Percentiles rank a stretch among this genome's conserved stretches.
phyloP scores from a whole-genome alignment of 2,329 filamentous ascomycete species.

The Fusarium marasasianum region DNA sequence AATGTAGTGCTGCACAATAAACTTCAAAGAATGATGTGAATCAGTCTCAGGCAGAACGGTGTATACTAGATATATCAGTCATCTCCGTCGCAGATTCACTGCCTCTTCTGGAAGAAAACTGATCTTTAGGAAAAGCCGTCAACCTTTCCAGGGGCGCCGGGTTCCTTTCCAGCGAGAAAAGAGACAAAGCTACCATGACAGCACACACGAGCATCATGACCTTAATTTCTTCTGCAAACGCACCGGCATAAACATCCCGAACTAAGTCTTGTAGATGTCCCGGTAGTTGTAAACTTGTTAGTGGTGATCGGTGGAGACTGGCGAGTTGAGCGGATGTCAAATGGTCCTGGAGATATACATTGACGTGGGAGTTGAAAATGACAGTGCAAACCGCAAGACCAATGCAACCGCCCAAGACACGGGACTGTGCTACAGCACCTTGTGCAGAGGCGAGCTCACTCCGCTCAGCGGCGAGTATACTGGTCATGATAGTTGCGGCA shows the following conservation, averaged over 20 bases:
- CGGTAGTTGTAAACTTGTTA: slow-evolving; percentile 50
- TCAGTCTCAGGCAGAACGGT: slow-evolving; percentile 25
- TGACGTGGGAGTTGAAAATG: slow-evolving; percentile 61
- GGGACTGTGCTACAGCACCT: slow-evolving; percentile 67
- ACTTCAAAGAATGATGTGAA: neutral
- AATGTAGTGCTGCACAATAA: neutral
- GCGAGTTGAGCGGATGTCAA: slow-evolving; percentile 52
- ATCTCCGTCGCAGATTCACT: slow-evolving; percentile 53
- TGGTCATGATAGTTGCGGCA: slow-evolving; percentile 66
- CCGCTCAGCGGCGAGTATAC: slow-evolving; percentile 58
- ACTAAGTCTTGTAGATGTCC: slow-evolving; percentile 47
- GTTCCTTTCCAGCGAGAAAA: slow-evolving; percentile 55
- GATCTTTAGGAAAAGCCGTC: slow-evolving; percentile 42
- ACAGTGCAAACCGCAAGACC: slow-evolving; percentile 68
- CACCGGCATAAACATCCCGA: slow-evolving; percentile 54
- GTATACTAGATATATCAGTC: slow-evolving; percentile 42
- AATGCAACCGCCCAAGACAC: slow-evolving; percentile 68
- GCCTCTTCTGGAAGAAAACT: slow-evolving; percentile 43
- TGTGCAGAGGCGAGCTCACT: slow-evolving; percentile 66
- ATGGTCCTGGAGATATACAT: slow-evolving; percentile 48
- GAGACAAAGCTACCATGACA: slow-evolving; percentile 54
- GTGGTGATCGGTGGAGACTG: slow-evolving; percentile 56
- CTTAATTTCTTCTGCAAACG: slow-evolving; percentile 58
- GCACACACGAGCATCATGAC: slow-evolving; percentile 57
- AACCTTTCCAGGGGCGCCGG: slow-evolving; percentile 50